Conservation (phyloP, 148 eudicot genomes). For the Rhododendron vialii region DNA sequence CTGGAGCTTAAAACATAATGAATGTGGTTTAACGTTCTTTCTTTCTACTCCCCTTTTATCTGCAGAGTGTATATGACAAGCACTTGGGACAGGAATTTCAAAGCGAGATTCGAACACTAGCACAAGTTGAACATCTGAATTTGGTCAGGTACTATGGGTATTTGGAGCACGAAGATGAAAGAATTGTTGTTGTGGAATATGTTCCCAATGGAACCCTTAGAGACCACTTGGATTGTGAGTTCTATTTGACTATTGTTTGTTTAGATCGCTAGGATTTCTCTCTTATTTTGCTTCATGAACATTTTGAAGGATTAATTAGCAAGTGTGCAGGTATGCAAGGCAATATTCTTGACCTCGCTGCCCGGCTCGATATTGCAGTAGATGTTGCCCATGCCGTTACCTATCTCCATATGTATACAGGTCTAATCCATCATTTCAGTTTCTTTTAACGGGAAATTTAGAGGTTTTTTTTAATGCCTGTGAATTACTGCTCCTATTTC, state of each 20-base stretch:
- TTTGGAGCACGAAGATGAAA: slow-evolving; percentile 68
- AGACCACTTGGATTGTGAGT: slow-evolving; percentile 81
- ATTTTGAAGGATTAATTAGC: neutral
- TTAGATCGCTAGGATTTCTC: neutral
- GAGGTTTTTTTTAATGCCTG: neutral
- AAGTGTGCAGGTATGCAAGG: slow-evolving; percentile 47
- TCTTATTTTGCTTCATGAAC: neutral
- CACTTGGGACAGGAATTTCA: slow-evolving; percentile 58
- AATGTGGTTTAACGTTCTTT: neutral
- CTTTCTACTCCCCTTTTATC: neutral
- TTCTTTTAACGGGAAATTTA: neutral
- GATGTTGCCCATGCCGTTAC: slow-evolving; percentile 94
- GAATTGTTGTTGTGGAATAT: slow-evolving; percentile 73
- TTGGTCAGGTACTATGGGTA: slow-evolving; percentile 71
- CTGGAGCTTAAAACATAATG: neutral
- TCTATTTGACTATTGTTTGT: neutral
- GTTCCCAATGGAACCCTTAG: slow-evolving; percentile 87
- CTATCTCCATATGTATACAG: slow-evolving; percentile 85
- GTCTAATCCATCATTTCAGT: slow-evolving; percentile 32
- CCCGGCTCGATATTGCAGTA: slow-evolving; percentile 74
- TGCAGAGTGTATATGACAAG: slow-evolving; percentile 53
- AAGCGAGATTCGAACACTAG: slow-evolving; percentile 55
- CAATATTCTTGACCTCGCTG: slow-evolving; percentile 49
- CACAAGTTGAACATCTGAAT: slow-evolving; percentile 68
- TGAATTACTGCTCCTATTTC: slow-evolving; percentile 2